Base-by-base conservation (phyloP, 2,329 filamentous ascomycete genomes). In the Fusarium multiceps region DNA sequence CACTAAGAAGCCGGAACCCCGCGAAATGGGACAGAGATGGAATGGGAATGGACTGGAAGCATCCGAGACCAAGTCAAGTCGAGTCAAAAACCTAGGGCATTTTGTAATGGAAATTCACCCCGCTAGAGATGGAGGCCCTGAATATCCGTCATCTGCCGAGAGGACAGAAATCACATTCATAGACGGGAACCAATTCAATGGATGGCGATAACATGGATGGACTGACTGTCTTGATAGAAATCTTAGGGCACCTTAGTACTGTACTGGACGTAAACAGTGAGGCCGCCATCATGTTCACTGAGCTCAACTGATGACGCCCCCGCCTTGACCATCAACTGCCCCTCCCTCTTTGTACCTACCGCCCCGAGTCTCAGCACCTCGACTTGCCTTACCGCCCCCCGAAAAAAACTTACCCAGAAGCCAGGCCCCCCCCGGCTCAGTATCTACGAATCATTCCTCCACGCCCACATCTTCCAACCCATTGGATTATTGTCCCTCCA, bases 381-480 rank as follows among this genome's bases (percentile, higher is more conserved):
- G 46, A 48, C 60, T 53, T 60, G 30, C 61, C 61, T 66, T 66
- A 66, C 63, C 61, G 48, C 59, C 63, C 62, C 61, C 61, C 54
- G 42, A n/a, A 59, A 59, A 59, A 32, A 49, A 54, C 23, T 37
- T n/a, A 37, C 34, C 47, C 25, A 42, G n/a, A 51, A 16, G 16
- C 46, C 28, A 34, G 57, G 43, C 57, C 62, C 60, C 64, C 64
- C 64, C 43, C 40, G 63, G 66, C 62, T 48, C 63, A 58, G 67
- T 72, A 71, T 73, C 70, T 72, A 72, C 76, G 76, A 77, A 77
- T 76, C 76, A 77, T 72, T 72, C 69, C 64, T 76, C 75, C 74
- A 75, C 75, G 71, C 73, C 69, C 74, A 65, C 57, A 62, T 66
- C 64, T 71, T 72, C 64, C 49, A 53, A 37, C 30, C 49, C 49